Evolutionary conservation across 805 yeast species (phyloP).

Genomic region (Candida glaebosa): DNA sequence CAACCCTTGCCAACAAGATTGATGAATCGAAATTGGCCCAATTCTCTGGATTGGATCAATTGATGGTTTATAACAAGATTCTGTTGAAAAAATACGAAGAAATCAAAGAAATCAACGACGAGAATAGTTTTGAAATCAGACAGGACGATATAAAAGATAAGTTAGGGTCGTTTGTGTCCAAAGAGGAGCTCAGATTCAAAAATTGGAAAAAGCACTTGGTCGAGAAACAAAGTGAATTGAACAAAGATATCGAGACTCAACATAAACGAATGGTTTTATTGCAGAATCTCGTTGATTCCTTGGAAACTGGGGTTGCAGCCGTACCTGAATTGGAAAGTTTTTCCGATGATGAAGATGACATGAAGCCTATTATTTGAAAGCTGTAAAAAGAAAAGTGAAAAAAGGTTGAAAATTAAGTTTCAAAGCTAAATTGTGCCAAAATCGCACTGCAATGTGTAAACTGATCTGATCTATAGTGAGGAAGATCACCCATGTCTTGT

Average conservation of each 20-base stretch:
- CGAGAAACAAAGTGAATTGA: constrained; percentile 52
- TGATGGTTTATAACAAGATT: constrained; percentile 35
- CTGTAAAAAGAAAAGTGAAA: neutral
- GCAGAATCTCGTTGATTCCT: constrained; percentile 22
- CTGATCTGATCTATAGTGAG: too few species aligned
- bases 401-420: neutral
- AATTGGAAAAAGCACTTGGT: constrained; percentile 59
- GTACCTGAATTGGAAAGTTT: neutral
- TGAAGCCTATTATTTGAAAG: neutral
- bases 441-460: too few species aligned
- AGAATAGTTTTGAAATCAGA: constrained; percentile 26
- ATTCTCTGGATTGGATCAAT: constrained; percentile 29
- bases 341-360: neutral
- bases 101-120: constrained; percentile 17
- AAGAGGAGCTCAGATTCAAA: constrained; percentile 56
- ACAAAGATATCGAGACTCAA: constrained; percentile 47
- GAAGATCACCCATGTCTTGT: too few species aligned
- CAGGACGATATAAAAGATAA: constrained; percentile 42
- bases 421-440: too few species aligned
- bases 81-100: constrained; percentile 36
- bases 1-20: constrained; percentile 18
- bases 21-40: constrained; percentile 18
- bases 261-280: constrained; percentile 34
- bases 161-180: constrained; percentile 24
- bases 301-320: neutral